Percentiles rank a stretch among this genome's conserved stretches.
These are phyloP conservation scores for Fusarium globosum DNA, from an alignment of 2,329 filamentous ascomycete species.

Conservation along the genomic window DNA sequence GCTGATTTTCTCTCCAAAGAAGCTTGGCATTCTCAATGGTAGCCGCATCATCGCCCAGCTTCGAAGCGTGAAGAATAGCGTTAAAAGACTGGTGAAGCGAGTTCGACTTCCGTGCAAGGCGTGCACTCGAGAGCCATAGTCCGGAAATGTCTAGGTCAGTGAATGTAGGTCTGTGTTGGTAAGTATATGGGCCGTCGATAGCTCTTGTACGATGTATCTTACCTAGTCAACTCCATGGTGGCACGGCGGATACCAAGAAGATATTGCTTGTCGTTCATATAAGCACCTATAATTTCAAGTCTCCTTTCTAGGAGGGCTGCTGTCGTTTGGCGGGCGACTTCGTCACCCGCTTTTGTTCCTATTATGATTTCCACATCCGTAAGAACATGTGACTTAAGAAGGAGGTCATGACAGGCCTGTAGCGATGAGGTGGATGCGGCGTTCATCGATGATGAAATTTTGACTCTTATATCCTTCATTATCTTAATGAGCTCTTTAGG, in stretches of 20 bases:
- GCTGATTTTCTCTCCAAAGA: conserved; percentile 92
- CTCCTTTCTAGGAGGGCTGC: conserved; percentile 70
- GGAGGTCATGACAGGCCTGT: conserved; percentile 83
- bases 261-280: conserved; percentile 93
- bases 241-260: conserved; percentile 87
- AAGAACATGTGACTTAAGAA: conserved; percentile 87
- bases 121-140: conserved; percentile 86
- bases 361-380: conserved; percentile 87
- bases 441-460: conserved; percentile 79
- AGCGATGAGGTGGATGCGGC: conserved; percentile 82
- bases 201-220: conserved; percentile 46
- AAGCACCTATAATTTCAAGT: conserved; percentile 90
- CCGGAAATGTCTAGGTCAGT: conserved; percentile 80
- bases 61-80: conserved; percentile 88
- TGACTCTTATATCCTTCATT: conserved; percentile 74
- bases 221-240: conserved; percentile 83
- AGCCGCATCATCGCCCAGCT: conserved; percentile 85
- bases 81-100: conserved; percentile 91
- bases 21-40: conserved; percentile 95
- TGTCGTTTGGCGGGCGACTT: conserved; percentile 51
- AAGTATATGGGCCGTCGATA: background rate
- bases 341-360: conserved; percentile 56
- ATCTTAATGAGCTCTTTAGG: conserved; percentile 64
- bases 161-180: conserved; percentile 64
- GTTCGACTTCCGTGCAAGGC: conserved; percentile 86